These are phyloP conservation scores for Castanea mollissima DNA, from an alignment of 306 rosid species.

Conservation along the genomic window DNA sequence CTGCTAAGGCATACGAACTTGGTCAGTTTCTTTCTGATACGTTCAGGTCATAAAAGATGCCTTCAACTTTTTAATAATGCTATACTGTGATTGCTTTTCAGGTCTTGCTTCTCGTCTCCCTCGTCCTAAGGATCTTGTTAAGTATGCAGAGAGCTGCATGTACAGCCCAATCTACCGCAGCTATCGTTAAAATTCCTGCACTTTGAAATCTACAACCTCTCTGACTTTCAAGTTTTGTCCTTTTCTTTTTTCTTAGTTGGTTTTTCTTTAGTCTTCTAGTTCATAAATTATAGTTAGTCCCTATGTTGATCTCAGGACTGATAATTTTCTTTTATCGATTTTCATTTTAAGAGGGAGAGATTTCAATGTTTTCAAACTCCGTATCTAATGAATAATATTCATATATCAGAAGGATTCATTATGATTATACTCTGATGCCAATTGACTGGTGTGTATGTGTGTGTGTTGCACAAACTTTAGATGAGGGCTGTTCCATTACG, in stretches of 20 bases:
- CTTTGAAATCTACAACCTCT: not conserved
- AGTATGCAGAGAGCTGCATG: slow-evolving; percentile 95
- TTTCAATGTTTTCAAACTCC: not conserved
- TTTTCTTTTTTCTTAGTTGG: not conserved
- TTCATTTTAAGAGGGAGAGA: not conserved
- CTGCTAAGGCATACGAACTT: slow-evolving; percentile 85
- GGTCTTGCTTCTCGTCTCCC: slow-evolving; percentile 95
- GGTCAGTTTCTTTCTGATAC: slow-evolving; percentile 47
- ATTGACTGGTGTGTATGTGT: not conserved
- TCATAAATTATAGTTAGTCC: not conserved
- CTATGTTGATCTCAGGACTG: not conserved
- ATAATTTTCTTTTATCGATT: not conserved
- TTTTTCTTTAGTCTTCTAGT: not conserved
- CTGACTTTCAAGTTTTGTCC: not conserved
- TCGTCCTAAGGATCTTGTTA: slow-evolving; percentile 85
- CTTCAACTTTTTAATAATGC: not conserved
- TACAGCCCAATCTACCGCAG: slow-evolving; percentile 84
- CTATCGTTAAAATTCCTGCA: slow-evolving; percentile 52
- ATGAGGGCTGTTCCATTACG: not conserved
- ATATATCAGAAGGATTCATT: not conserved
- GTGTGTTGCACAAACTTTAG: not conserved
- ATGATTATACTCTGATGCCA: not conserved
- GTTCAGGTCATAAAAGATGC: not conserved
- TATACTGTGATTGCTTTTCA: slow-evolving; percentile 26
- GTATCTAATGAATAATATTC: not conserved